Base-by-base conservation (phyloP, 1,284 basidiomycete genomes). In the Apiotrichum gamsii region DNA sequence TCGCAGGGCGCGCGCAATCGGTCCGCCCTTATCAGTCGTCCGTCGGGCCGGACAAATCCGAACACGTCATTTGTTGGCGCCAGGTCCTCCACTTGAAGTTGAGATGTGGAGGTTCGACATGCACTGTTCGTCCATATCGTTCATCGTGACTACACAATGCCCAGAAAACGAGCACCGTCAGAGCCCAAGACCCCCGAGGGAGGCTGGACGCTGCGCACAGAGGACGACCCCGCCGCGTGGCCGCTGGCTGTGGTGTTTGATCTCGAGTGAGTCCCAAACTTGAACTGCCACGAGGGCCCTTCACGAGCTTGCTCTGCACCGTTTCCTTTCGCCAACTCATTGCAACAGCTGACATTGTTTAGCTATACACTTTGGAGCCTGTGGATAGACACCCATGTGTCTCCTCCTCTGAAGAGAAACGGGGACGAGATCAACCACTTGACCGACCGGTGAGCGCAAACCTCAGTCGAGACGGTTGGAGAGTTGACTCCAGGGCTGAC, bases 291-390 rank as follows among this genome's bases (percentile, higher is more conserved):
- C 13, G 15, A 32, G 14, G n/a, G 8, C 31, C 31, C 15, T 19
- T 16, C 32, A 19, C n/a, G 23, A 21, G 34, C n/a, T n/a, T n/a
- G n/a, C n/a, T n/a, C n/a, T 28, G 10, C 19, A 24, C 5, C n/a
- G n/a, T 13, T 8, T 25, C 15, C 20, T n/a, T 43, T n/a, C 20
- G 35, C 11, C 14, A 15, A 39, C 18, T 39, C 11, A 28, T 23
- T n/a, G n/a, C n/a, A n/a, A n/a, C n/a, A n/a, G n/a, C 54, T 53
- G 33, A 52, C 44, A 24, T 39, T 49, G 43, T 58, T 34, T 60
- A 86, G 85, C 62, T 89, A 85, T 65, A 90, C 87, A 0, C 74
- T 90, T 1, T 90, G 87, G 87, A 79, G 83, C 50, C 74, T 90
- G 8, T 90, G 86, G 85, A 82, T 89, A 35, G 85, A 88, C 63